Evolutionary conservation across 164 flowering plant species (phyloP), one percentile per base, ranked within the genome.

Genomic region (Aristolochia fimbriata): DNA sequence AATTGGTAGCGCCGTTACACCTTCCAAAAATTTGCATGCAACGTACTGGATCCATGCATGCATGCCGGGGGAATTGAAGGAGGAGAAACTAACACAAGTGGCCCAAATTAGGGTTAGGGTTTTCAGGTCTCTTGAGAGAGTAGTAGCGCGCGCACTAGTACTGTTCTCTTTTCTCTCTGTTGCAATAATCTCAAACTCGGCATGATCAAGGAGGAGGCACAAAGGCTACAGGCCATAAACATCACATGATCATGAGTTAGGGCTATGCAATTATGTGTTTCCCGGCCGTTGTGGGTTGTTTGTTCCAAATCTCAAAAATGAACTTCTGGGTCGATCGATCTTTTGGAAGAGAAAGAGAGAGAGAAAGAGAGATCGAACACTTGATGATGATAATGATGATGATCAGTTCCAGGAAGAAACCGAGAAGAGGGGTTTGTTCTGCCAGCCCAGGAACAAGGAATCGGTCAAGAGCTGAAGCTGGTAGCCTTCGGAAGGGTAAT

Each of bases 401-500:
- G n/a, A 27, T 17, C 61, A 86, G 66, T 68, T 83, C 98, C 98
- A 92, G 19, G 98, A 86, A 57, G 98, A 92, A 46, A 92, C 87
- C 15, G 96, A 85, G 76, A 89, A 89, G 47, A 89, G 93, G 61
- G 84, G 59, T 19, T 74, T 86, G 73, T 80, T 84, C 60, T 83
- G 87, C 98, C 98, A 92, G 65, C 93, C 92, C 6, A 92, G 76
- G 62, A 86, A 84, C 62, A 80, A 78, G 57, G 84, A 71, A 27
- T 70, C 66, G 52, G 79, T 72, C 58, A 66, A 70, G 52, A 74
- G 66, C 58, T 77, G 89, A 37, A 92, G 86, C 59, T 79, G 84
- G 62, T 87, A 92, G 14, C 98, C 98, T 60, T 89, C 96, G 4
- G 93, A 92, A 33, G 96, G 96, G 62, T 92, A 92, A 63, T 92